Conservation (phyloP, 495 filamentous ascomycete genomes). For the Neurospora tetraspora region DNA sequence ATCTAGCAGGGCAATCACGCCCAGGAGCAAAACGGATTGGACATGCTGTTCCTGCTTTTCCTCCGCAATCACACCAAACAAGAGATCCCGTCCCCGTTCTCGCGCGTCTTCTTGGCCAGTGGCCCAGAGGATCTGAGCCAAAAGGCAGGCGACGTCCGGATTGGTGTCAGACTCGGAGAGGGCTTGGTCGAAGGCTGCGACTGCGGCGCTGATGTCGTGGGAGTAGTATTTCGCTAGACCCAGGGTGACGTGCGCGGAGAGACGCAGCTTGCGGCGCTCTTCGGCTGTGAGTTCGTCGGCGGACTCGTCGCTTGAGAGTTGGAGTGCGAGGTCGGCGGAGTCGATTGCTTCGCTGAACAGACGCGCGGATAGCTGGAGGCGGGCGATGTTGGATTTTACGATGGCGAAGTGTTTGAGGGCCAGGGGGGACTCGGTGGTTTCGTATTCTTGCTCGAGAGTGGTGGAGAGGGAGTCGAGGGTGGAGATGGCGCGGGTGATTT, state of each 20-base stretch:
- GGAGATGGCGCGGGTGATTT: conserved; percentile 52
- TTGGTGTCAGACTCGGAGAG: conserved; percentile 54
- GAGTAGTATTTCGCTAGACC: conserved; percentile 72
- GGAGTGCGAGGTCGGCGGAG: conserved; percentile 60
- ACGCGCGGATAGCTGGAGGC: conserved; percentile 59
- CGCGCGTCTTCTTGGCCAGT: conserved; percentile 68
- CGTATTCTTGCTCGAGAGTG: conserved; percentile 68
- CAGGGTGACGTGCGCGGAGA: conserved; percentile 79
- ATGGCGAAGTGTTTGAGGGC: conserved; percentile 68
- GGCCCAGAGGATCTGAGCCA: conserved; percentile 88
- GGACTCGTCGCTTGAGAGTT: conserved; percentile 53
- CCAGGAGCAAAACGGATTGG: conserved; percentile 66
- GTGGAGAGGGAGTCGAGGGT: conserved; percentile 57
- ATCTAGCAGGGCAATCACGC: conserved; percentile 73
- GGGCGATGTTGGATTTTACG: conserved; percentile 79
- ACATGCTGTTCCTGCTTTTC: conserved; percentile 57
- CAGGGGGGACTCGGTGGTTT: conserved; percentile 62
- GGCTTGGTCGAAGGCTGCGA: conserved; percentile 72
- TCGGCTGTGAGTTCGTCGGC: conserved; percentile 40
- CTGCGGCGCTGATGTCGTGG: conserved; percentile 50
- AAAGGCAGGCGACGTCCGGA: conserved; percentile 77
- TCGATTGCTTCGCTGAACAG: conserved; percentile 58
- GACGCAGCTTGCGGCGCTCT: conserved; percentile 51
- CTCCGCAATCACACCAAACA: conserved; percentile 56
- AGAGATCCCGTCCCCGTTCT: conserved; percentile 63